Base-by-base conservation (phyloP, 768 basidiomycete species). In the Austroboletus eburneus region DNA sequence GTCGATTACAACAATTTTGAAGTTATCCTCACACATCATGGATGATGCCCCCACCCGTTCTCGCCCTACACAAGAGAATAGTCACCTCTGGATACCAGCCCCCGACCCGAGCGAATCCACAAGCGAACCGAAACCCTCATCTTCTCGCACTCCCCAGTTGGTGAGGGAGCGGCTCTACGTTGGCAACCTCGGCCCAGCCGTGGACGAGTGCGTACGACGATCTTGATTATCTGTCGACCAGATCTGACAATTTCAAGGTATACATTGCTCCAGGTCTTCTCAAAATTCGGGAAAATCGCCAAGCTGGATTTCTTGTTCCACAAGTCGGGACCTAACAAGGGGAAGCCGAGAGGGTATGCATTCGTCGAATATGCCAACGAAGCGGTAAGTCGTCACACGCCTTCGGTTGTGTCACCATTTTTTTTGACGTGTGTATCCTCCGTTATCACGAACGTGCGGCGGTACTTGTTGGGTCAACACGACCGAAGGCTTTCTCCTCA, bases 301-400 rank as follows among this genome's bases (percentile, higher is more conserved):
- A 91, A 92, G 55, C 78, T 97, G 42, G 96, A 99, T 67, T 97
- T 83, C 65, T 76, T 97, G 52, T 97, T 97, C 61, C 94, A 99
- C 75, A 97, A 95, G 68, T 73, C 86, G 0, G 96, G 95, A 0
- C 76, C 82, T 12, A 68, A 84, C 59, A 93, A 85, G 62, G 96
- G 96, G 16, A 96, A 90, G 64, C 94, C 96, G 1, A 75, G 94
- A 12, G 95, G 96, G 5, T 98, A 95, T 66, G 94, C 93, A 0
- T 99, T 98, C 56, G 69, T 99, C 27, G 91, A 97, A 69, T 97
- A 83, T 58, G 74, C 74, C 24, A 77, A 77, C 36, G 75, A 83
- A 69, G 80, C 83, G 69, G 95, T 98, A 69, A 74, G 89, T 83
- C 42, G 18, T 21, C 21, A 51, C 25, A 9, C 40, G 39, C 55